A percentile compares a stretch with the other conserved stretches of the same genome.
Conservation (phyloP, 306 rosid genomes). For the Ziziphus jujuba region DNA sequence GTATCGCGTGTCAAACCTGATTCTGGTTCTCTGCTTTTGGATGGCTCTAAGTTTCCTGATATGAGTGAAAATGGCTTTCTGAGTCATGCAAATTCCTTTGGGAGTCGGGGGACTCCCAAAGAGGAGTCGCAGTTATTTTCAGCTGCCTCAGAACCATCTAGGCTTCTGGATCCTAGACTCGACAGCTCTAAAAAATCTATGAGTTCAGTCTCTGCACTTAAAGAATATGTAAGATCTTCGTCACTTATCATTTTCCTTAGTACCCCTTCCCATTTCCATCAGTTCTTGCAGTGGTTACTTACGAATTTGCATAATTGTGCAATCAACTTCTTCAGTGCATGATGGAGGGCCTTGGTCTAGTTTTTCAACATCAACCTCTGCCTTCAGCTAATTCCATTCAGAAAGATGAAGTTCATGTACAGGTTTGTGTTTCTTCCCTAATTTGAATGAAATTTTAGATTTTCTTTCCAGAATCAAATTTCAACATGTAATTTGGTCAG, state of each 20-base stretch:
- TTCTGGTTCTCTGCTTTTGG: slow-evolving; percentile 52
- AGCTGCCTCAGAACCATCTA: slow-evolving; percentile 54
- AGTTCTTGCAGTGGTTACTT: background rate
- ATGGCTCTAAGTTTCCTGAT: slow-evolving; percentile 52
- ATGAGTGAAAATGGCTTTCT: slow-evolving; percentile 55
- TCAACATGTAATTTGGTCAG: background rate
- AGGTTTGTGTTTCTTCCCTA: slow-evolving; percentile 51
- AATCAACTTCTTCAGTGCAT: slow-evolving; percentile 60
- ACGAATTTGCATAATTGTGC: slow-evolving; percentile 25
- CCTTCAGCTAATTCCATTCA: slow-evolving; percentile 50
- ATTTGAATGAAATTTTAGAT: slow-evolving; percentile 24
- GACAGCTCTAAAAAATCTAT: slow-evolving; percentile 60
- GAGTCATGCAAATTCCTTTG: slow-evolving; percentile 42
- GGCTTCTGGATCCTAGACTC: slow-evolving; percentile 59
- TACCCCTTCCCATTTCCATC: background rate
- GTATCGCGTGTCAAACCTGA: slow-evolving; percentile 66
- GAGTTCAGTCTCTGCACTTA: slow-evolving; percentile 67
- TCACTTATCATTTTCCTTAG: background rate
- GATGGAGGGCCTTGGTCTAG: slow-evolving; percentile 73
- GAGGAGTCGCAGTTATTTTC: slow-evolving; percentile 58
- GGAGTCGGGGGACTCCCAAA: slow-evolving; percentile 54
- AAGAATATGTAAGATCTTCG: slow-evolving; percentile 61
- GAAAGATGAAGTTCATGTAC: slow-evolving; percentile 85
- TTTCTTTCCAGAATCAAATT: background rate
- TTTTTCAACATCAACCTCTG: slow-evolving; percentile 53